These are phyloP conservation scores for Yamadazyma akitaensis DNA, from an alignment of 805 yeast genomes.

Conservation along the genomic window DNA sequence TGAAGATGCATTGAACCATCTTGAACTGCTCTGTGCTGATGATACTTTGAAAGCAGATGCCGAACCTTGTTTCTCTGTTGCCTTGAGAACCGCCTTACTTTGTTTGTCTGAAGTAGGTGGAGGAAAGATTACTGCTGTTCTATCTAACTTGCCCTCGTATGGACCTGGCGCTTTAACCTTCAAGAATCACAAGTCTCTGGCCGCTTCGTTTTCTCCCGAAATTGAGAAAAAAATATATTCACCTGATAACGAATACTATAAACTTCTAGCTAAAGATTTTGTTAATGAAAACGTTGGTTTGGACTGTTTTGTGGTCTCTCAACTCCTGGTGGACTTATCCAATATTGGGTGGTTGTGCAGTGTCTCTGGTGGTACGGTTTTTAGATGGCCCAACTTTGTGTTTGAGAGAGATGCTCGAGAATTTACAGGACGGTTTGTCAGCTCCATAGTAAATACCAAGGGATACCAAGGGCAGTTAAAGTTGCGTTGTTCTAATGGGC, in stretches of 20 bases:
- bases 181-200: slow-evolving; percentile 38
- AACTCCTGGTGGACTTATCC: slow-evolving; percentile 65
- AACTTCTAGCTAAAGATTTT: slow-evolving; percentile 54
- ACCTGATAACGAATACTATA: slow-evolving; percentile 62
- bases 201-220: slow-evolving; percentile 40
- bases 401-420: slow-evolving; percentile 66
- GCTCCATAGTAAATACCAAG: slow-evolving; percentile 44
- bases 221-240: slow-evolving; percentile 50
- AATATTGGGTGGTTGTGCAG: slow-evolving; percentile 66
- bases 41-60: slow-evolving; percentile 36
- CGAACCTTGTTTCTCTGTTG: slow-evolving; percentile 78
- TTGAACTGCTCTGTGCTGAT: slow-evolving; percentile 45
- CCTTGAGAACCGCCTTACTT: slow-evolving; percentile 62
- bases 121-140: slow-evolving; percentile 73
- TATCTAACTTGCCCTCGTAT: slow-evolving; percentile 70
- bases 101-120: slow-evolving; percentile 68
- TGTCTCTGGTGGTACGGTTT: slow-evolving; percentile 68
- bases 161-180: slow-evolving; percentile 71
- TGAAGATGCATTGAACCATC: slow-evolving; percentile 60
- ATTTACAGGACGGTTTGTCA: slow-evolving; percentile 58
- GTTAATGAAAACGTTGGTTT: slow-evolving; percentile 62
- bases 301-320: slow-evolving; percentile 70
- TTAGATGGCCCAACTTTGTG: slow-evolving; percentile 64
- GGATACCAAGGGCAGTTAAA: slow-evolving; percentile 85
- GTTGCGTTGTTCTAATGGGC: slow-evolving; percentile 82